Base-by-base conservation (phyloP, 805 yeast genomes). In the Teunomyces funiuensis region DNA sequence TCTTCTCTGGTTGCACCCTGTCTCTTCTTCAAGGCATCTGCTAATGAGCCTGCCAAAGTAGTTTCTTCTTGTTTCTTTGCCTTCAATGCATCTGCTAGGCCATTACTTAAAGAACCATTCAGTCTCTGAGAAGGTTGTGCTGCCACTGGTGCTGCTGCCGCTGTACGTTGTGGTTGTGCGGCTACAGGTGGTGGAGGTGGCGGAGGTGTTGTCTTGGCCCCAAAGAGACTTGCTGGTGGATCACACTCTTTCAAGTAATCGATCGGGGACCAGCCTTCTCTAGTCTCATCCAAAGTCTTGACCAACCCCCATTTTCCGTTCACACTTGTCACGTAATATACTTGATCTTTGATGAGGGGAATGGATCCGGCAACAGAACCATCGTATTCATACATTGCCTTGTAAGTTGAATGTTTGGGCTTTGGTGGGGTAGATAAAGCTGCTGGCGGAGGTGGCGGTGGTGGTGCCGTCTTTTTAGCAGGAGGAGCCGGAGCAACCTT, bases 191-290 rank as follows among this genome's bases (percentile, higher is more conserved):
- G 54, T 10, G 74, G 60, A 6, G 75, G 65, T 10, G 78, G 62
- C 4, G 74, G 65, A 11, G 71, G 59, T 2, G 67, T 50, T 0
- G 58, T 40, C 6, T 55, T 41, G 1, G 55, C 50, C 2, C 57
- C 55, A 10, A 59, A 62, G 7, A 53, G 45, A 28, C 44, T 49
- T 0, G 69, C 63, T 27, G 83, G 79, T 9, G 77, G 74, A 3
- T 63, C 77, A 49, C 77, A 76, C 45, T 78, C 80, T 15, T 72
- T 80, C 55, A 91, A 80, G 59, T 90, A 93, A n/a, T 90, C 86
- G 16, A 93, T 84, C 10, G 99, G 99, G 9, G 93, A 91, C 99
- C 99, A 93, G 4, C 99, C 99, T 60, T 89, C 93, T 42, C 71
- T 77, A 1, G 83, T 57, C 29, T 86, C 93, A 55, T 85, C 90